Evolutionary conservation across 352 stramenopile genomes (phyloP), one percentile per base, ranked within the genome.

Genomic region (Phytopythium boreale): DNA sequence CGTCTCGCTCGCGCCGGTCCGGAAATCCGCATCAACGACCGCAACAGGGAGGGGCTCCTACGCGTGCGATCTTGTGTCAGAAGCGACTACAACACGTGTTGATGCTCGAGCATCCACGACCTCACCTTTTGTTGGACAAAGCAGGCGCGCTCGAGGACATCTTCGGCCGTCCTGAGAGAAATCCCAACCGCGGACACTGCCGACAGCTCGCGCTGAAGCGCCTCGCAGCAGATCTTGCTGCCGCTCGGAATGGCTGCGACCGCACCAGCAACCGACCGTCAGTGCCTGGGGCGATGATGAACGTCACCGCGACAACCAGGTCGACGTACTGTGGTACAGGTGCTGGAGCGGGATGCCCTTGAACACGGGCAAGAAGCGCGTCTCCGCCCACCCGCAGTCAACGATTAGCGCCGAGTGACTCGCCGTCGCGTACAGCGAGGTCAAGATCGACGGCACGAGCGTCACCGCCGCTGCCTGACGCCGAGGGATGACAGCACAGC

Each of bases 311-410:
- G 11, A 9, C 24, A 27, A 14, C 34, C 22, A 26, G 2, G 31
- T 22, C 10, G 1, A 66, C 77, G 26, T 62, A 93, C 84, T 86
- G 17, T 74, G 73, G 61, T 93, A 94, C 43, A 81, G 71, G 37
- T 90, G 74, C 24, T 79, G 77, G 55, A 96, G 62, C 41, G 87
- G 84, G 37, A 92, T 86, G n/a, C 85, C 85, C 62, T 96, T 92
- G 61, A 85, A 94, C 15, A 96, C 76, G 19, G 87, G 87, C 12
- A 96, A 55, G 24, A 96, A 34, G 11, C 85, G 75, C 24, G 84
- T 91, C 69, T 96, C 87, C 2, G 61, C 58, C 75, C 80, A 93
- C 2, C 87, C 87, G 56, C 82, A 92, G 64, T 96, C 87, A 6
- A 96, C 69, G 31, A 96, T 72, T 31, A 96, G 66, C 53, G 84